phyloP scores from a whole-genome alignment of 768 basidiomycete genomes.

The Leccinum boreale region DNA sequence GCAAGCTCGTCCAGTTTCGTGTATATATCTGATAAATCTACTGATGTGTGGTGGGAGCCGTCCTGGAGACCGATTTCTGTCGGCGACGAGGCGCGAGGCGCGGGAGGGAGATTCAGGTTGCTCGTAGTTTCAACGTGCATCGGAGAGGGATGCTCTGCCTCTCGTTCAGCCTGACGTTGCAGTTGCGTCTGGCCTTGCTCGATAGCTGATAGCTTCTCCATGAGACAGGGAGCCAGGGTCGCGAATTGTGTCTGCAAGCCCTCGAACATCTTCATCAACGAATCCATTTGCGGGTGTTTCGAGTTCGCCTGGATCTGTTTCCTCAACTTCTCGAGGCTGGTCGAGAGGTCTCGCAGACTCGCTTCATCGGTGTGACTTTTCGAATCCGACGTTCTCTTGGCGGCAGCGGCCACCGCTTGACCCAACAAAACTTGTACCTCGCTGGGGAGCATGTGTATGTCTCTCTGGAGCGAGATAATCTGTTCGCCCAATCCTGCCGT shows the following conservation, averaged over 20 bases:
- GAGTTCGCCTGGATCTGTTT: slow-evolving; percentile 9
- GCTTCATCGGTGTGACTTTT: neutral
- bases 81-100: neutral
- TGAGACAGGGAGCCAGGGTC: slow-evolving; percentile 35
- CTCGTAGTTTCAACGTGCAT: neutral
- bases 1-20: slow-evolving; percentile 38
- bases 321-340: slow-evolving; percentile 18
- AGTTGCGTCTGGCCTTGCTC: slow-evolving; percentile 22
- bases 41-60: neutral
- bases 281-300: slow-evolving; percentile 13
- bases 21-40: slow-evolving; percentile 30
- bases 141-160: neutral
- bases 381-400: slow-evolving; percentile 1
- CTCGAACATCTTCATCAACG: slow-evolving; percentile 35
- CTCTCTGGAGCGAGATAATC: slow-evolving; percentile 31
- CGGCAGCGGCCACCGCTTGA: neutral
- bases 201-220: slow-evolving; percentile 32
- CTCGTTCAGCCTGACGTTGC: slow-evolving; percentile 15
- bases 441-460: slow-evolving; percentile 28
- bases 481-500: slow-evolving; percentile 33
- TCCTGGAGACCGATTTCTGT: neutral
- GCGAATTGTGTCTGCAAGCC: slow-evolving; percentile 40
- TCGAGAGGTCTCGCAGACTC: slow-evolving; percentile 6
- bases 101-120: slow-evolving; percentile 15
- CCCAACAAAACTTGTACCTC: slow-evolving; percentile 22